Evolutionary conservation across 805 yeast genomes (phyloP).

Genomic region (Wickerhamiella shivajii): DNA sequence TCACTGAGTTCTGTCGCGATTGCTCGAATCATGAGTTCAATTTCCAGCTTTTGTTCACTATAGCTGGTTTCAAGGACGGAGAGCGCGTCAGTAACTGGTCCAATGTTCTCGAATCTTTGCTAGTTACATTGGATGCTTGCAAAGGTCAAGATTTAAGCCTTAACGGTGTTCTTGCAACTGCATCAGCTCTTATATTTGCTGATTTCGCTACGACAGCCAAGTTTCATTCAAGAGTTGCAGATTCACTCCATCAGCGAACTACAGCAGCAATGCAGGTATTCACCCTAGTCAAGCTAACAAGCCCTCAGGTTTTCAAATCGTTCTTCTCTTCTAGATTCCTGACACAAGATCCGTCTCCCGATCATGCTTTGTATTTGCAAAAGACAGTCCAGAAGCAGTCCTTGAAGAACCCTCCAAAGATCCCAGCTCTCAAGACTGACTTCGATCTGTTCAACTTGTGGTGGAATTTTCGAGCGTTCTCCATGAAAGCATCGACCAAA

Average conservation of each 20-base stretch:
- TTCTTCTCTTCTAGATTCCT: too few relatives aligned
- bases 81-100: conserved; percentile 25
- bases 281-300: conserved; percentile 8
- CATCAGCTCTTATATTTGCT: conserved; percentile 11
- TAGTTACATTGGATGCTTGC: background rate
- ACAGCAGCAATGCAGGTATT: conserved; percentile 16
- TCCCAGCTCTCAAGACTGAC: background rate
- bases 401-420: background rate
- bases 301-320: conserved; percentile 10
- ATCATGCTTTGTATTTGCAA: too few relatives aligned
- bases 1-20: background rate
- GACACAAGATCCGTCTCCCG: too few relatives aligned
- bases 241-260: conserved; percentile 1
- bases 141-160: background rate
- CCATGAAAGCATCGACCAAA: background rate
- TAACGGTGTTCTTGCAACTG: conserved; percentile 12
- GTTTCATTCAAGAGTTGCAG: conserved; percentile 8
- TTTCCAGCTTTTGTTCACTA: conserved; percentile 16
- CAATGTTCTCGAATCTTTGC: conserved; percentile 8
- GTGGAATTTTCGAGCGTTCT: conserved; percentile 8
- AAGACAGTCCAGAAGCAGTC: too few relatives aligned
- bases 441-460: conserved; percentile 7
- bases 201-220: conserved; percentile 15
- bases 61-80: conserved; percentile 27
- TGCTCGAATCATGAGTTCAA: conserved; percentile 3